A percentile compares a stretch with the other conserved stretches of the same genome.
These are phyloP conservation scores for Fusarium fujikuroi DNA, from an alignment of 2,329 filamentous ascomycete genomes.

Conservation along the genomic window DNA sequence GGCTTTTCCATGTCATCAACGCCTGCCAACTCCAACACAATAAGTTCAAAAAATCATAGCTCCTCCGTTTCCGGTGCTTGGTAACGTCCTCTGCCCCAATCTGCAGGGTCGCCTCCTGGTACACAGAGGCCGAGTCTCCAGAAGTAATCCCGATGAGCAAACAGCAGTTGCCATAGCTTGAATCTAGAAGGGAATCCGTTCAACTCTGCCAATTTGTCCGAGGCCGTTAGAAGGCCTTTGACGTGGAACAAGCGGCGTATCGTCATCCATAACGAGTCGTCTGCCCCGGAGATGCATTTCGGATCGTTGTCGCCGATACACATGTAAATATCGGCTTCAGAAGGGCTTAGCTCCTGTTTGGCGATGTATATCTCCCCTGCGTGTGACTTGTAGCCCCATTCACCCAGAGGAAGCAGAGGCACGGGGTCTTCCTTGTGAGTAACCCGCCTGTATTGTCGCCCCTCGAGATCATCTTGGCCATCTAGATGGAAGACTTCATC, in stretches of 20 bases:
- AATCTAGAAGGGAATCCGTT: slow-evolving; percentile 68
- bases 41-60: slow-evolving; percentile 43
- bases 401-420: slow-evolving; percentile 82
- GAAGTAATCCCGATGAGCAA: slow-evolving; percentile 96
- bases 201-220: slow-evolving; percentile 28
- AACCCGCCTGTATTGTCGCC: slow-evolving; percentile 73
- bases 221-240: slow-evolving; percentile 40
- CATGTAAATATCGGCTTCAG: slow-evolving; percentile 72
- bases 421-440: slow-evolving; percentile 91
- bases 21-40: neutral
- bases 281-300: slow-evolving; percentile 74
- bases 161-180: slow-evolving; percentile 91
- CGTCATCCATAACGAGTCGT: slow-evolving; percentile 48
- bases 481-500: slow-evolving; percentile 62
- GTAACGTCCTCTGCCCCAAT: slow-evolving; percentile 70
- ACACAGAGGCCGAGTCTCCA: slow-evolving; percentile 92
- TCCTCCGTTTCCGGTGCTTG: slow-evolving; percentile 52
- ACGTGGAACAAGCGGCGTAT: slow-evolving; percentile 41
- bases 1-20: slow-evolving; percentile 11
- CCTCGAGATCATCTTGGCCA: slow-evolving; percentile 47
- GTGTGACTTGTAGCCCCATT: slow-evolving; percentile 91
- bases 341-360: slow-evolving; percentile 75
- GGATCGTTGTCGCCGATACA: slow-evolving; percentile 79
- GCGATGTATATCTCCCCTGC: slow-evolving; percentile 88
- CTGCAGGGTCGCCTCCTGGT: slow-evolving; percentile 77